A percentile compares a stretch with the other conserved stretches of the same genome.
These are phyloP conservation scores for Acacia pycnantha DNA, from an alignment of 331 rosid genomes.

Conservation along the genomic window DNA sequence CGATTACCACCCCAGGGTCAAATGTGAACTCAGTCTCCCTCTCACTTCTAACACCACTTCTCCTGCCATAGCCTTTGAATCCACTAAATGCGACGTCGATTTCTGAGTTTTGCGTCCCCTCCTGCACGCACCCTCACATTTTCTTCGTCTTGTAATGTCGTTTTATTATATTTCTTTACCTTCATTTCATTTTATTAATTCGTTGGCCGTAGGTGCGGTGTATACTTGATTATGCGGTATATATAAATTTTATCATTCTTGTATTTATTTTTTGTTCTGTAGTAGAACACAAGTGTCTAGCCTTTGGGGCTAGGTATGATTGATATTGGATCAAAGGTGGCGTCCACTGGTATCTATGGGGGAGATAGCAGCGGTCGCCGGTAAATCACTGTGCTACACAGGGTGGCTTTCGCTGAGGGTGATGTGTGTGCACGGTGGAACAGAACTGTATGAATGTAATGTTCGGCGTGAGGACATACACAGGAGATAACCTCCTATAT, in stretches of 20 bases:
- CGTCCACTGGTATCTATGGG: too few species aligned
- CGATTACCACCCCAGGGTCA: neutral
- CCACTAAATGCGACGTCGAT: constrained; percentile 29
- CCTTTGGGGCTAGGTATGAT: too few species aligned
- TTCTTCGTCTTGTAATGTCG: neutral
- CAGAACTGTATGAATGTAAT: too few species aligned
- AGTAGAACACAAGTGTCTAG: too few species aligned
- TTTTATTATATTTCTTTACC: neutral
- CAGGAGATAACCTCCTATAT: too few species aligned
- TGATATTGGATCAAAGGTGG: too few species aligned
- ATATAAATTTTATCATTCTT: neutral
- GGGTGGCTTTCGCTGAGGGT: too few species aligned
- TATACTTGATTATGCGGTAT: neutral
- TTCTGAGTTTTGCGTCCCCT: neutral
- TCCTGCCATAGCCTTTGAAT: neutral
- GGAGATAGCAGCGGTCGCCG: too few species aligned
- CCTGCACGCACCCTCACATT: neutral
- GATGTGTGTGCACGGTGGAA: too few species aligned
- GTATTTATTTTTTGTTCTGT: too few species aligned
- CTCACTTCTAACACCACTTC: constrained; percentile 5
- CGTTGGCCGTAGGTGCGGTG: neutral
- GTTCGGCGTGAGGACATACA: too few species aligned
- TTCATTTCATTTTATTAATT: neutral
- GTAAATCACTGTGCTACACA: too few species aligned
- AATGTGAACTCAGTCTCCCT: constrained; percentile 38